Conservation (phyloP, 148 eudicot genomes). For the Silene conica region DNA sequence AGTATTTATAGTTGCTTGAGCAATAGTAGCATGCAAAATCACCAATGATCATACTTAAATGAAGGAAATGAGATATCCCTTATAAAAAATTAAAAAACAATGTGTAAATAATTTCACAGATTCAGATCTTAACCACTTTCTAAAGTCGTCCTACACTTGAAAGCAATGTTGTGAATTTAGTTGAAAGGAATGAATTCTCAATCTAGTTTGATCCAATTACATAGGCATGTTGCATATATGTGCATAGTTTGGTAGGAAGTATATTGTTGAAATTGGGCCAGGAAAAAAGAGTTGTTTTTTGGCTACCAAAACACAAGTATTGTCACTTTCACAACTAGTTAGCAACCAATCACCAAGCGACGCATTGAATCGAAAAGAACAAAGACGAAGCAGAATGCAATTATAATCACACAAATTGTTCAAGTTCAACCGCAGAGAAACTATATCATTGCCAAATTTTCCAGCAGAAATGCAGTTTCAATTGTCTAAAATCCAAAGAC, state of each 20-base stretch:
- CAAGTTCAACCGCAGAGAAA: not conserved
- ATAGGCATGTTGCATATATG: not conserved
- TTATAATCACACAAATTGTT: not conserved
- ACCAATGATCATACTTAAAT: not conserved
- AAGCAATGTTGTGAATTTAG: not conserved
- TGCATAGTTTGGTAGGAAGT: not conserved
- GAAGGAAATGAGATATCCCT: not conserved
- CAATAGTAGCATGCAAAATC: not conserved
- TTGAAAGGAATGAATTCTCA: not conserved
- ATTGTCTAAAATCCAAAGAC: not conserved
- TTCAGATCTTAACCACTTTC: not conserved
- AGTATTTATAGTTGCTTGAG: not conserved
- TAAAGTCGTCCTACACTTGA: not conserved
- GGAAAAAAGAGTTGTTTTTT: not conserved
- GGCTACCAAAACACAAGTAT: not conserved
- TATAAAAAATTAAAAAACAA: not conserved
- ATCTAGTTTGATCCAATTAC: not conserved
- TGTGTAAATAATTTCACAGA: not conserved
- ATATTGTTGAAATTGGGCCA: not conserved
- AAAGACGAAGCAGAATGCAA: not conserved
- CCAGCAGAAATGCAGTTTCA: not conserved
- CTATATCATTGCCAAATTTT: not conserved
- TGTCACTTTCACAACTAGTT: not conserved
- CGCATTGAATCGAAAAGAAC: not conserved
- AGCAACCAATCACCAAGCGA: not conserved